Evolutionary conservation across 495 filamentous ascomycete species (phyloP).

Genomic region (Aspergillus ellipticus): DNA sequence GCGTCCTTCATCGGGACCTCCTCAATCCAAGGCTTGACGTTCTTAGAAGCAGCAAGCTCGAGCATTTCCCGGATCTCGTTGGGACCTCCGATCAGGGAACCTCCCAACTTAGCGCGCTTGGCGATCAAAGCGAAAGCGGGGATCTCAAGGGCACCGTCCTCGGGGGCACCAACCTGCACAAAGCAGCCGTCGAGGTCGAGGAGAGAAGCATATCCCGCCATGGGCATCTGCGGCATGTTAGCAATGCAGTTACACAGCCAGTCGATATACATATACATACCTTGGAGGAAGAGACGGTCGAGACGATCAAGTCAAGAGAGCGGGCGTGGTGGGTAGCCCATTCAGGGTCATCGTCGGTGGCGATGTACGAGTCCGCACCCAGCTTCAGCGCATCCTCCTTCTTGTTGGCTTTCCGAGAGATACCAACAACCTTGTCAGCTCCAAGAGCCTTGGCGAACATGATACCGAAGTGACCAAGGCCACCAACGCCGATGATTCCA

Average conservation of each 20-base stretch:
- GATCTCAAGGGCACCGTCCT: slow-evolving; percentile 56
- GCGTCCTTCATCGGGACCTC: slow-evolving; percentile 62
- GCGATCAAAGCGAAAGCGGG: slow-evolving; percentile 50
- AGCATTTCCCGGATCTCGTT: slow-evolving; percentile 73
- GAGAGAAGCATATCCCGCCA: slow-evolving; percentile 60
- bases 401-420: slow-evolving; percentile 62
- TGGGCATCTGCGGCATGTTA: slow-evolving; percentile 50
- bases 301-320: slow-evolving; percentile 68
- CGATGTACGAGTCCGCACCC: slow-evolving; percentile 60
- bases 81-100: slow-evolving; percentile 62
- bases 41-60: slow-evolving; percentile 62
- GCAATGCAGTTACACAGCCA: not conserved
- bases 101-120: slow-evolving; percentile 60
- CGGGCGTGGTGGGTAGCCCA: slow-evolving; percentile 59
- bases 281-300: slow-evolving; percentile 61
- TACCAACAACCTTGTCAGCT: slow-evolving; percentile 65
- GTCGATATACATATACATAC: slow-evolving; percentile 7
- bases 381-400: slow-evolving; percentile 58
- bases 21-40: slow-evolving; percentile 63
- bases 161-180: slow-evolving; percentile 66
- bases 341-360: slow-evolving; percentile 65
- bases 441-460: slow-evolving; percentile 58
- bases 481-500: slow-evolving; percentile 73
- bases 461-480: slow-evolving; percentile 61
- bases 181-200: slow-evolving; percentile 60